These are phyloP conservation scores for Cyclaneusma minus DNA, from an alignment of 2,329 filamentous ascomycete genomes.

Conservation along the genomic window DNA sequence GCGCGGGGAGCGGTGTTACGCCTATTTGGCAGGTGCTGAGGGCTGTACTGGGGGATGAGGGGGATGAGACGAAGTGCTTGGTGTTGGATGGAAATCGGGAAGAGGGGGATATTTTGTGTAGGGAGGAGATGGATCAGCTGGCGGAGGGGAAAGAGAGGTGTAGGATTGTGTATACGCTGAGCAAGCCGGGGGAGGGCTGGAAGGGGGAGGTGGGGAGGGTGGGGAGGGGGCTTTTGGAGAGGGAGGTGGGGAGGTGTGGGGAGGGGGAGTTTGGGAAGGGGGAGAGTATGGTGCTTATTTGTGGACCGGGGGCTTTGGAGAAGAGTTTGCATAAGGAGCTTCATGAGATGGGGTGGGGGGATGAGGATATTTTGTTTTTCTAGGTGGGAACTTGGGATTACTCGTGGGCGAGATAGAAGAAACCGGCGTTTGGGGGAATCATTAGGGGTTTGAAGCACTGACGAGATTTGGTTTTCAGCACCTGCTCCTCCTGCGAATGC, in stretches of 20 bases:
- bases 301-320: conserved; percentile 65
- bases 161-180: conserved; percentile 54
- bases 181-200: conserved; percentile 49
- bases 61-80: conserved; percentile 51
- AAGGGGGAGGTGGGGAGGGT: conserved; percentile 53
- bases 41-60: conserved; percentile 49
- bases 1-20: conserved; percentile 81
- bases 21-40: conserved; percentile 75
- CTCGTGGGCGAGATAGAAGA: no score
- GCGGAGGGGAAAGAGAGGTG: conserved; percentile 37
- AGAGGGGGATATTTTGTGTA: conserved; percentile 72
- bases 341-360: conserved; percentile 50
- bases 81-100: conserved; percentile 66
- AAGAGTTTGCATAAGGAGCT: conserved; percentile 43
- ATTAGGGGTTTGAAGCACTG: no score
- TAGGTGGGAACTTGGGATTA: no score
- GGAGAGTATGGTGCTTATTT: conserved; percentile 56
- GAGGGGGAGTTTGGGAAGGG: conserved; percentile 18
- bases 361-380: conserved; percentile 64
- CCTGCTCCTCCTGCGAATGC: no score
- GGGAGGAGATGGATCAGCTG: conserved; percentile 53
- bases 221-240: conserved; percentile 41
- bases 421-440: no score
- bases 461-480: no score
- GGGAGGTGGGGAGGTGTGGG: conserved; percentile 33